Evolutionary conservation across 2,329 filamentous ascomycete species (phyloP).

Genomic region (Fusarium sp.): DNA sequence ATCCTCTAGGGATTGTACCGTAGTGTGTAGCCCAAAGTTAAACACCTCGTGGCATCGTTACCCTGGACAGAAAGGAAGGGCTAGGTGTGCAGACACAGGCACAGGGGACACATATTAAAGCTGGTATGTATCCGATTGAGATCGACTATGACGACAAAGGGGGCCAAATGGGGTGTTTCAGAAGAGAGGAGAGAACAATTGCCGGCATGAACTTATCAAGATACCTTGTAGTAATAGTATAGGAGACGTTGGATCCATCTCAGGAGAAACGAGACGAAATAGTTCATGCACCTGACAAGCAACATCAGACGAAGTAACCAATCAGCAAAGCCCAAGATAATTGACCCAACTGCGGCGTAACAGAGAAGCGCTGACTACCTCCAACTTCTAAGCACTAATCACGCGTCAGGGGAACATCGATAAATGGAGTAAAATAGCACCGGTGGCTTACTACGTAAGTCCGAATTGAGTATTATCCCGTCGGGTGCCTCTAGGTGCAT

Average conservation of each 20-base stretch:
- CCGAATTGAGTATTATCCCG: neutral
- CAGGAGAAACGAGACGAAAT: slow-evolving; percentile 9
- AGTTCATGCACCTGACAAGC: neutral
- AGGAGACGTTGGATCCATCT: slow-evolving; percentile 7
- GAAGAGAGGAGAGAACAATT: slow-evolving; percentile 16
- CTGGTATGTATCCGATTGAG: slow-evolving; percentile 16
- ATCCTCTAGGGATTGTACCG: slow-evolving; percentile 7
- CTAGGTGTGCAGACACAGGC: slow-evolving; percentile 18
- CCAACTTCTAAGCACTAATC: no score
- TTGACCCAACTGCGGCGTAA: neutral
- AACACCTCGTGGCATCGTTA: slow-evolving; percentile 19
- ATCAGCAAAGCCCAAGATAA: neutral
- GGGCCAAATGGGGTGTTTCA: slow-evolving; percentile 23
- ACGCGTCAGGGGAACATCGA: no score
- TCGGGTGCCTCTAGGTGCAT: neutral
- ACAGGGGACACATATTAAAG: slow-evolving; percentile 23
- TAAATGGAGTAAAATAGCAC: neutral
- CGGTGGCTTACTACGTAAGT: neutral
- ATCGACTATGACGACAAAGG: slow-evolving; percentile 40
- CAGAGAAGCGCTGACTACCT: neutral
- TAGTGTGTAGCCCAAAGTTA: slow-evolving; percentile 10
- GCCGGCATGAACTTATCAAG: neutral
- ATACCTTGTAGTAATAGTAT: neutral
- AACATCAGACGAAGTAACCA: neutral
- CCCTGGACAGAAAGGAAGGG: slow-evolving; percentile 4